Conservation (phyloP, 306 rosid species). For the Aeschynomene evenia region DNA sequence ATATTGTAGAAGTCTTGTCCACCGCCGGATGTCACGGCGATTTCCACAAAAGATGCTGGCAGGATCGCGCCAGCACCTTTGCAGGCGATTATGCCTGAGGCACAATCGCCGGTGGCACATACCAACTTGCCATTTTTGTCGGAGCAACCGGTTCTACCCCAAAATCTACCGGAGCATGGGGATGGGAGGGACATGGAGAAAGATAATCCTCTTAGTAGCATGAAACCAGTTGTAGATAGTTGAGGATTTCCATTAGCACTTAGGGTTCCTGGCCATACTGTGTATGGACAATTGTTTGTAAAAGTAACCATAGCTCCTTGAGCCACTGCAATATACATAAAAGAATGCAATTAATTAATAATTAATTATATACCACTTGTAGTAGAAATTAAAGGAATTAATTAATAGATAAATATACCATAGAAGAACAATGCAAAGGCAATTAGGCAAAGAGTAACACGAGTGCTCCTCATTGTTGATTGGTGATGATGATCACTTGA, state of each 20-base stretch:
- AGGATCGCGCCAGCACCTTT: constrained; percentile 58
- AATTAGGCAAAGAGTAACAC: not conserved
- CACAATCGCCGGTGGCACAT: constrained; percentile 64
- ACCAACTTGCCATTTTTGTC: constrained; percentile 36
- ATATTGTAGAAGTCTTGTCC: constrained; percentile 68
- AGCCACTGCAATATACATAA: not conserved
- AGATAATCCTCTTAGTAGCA: constrained; percentile 27
- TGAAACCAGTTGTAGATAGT: constrained; percentile 50
- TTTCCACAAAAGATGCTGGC: constrained; percentile 47
- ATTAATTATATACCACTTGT: too few relatives aligned
- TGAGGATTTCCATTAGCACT: constrained; percentile 47
- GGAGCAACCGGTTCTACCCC: constrained; percentile 58
- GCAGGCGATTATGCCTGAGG: constrained; percentile 46
- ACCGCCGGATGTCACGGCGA: constrained; percentile 34
- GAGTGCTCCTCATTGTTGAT: not conserved
- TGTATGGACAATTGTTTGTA: constrained; percentile 44
- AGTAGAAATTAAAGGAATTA: not conserved
- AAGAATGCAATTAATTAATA: too few relatives aligned
- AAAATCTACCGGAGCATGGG: constrained; percentile 65
- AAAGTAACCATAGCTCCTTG: constrained; percentile 17
- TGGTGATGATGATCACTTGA: not conserved
- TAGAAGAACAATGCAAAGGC: not conserved
- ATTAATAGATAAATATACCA: not conserved
- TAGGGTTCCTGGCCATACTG: constrained; percentile 65
- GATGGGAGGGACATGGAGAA: constrained; percentile 27